Evolutionary conservation across 768 basidiomycete genomes (phyloP).

Genomic region (Boletus reticulatus): DNA sequence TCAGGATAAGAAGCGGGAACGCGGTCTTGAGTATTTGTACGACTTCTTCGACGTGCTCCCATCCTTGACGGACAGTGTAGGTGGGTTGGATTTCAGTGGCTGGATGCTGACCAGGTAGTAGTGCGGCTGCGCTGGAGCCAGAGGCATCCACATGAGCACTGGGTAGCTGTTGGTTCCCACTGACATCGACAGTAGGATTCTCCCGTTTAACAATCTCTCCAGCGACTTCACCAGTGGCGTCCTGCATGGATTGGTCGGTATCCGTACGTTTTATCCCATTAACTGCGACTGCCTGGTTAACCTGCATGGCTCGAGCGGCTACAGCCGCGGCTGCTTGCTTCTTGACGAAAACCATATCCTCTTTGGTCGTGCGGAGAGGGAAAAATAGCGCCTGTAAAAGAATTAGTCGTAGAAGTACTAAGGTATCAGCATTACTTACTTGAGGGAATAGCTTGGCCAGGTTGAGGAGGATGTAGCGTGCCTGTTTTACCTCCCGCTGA

Average conservation of each 20-base stretch:
- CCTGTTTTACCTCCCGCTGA: conserved; percentile 91
- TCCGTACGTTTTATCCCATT: conserved; percentile 33
- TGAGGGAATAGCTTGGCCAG: conserved; percentile 93
- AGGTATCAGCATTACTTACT: conserved; percentile 42
- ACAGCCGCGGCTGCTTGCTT: conserved; percentile 40
- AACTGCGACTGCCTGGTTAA: conserved; percentile 25
- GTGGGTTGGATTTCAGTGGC: conserved; percentile 21
- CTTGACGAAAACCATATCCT: conserved; percentile 56
- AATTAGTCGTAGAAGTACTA: conserved; percentile 2
- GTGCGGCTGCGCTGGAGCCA: conserved; percentile 3
- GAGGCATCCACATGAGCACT: conserved; percentile 18
- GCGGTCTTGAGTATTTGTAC: conserved; percentile 92
- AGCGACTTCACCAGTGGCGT: conserved; percentile 25
- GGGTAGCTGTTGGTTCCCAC: conserved; percentile 24
- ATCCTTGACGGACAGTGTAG: conserved; percentile 60
- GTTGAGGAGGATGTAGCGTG: conserved; percentile 82
- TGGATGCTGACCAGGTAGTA: conserved; percentile 16
- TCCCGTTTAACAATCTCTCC: conserved; percentile 29
- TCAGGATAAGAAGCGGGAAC: conserved; percentile 91
- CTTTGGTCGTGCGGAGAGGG: conserved; percentile 80
- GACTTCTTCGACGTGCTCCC: conserved; percentile 92
- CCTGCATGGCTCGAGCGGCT: conserved; percentile 35
- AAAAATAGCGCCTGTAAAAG: conserved; percentile 84
- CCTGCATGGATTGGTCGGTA: conserved; percentile 30
- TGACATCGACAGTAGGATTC: conserved; percentile 16